Percentiles rank a stretch among this genome's conserved stretches.
Evolutionary conservation across 352 stramenopile species (phyloP).

Genomic region (Phytophthora niederhauseri): DNA sequence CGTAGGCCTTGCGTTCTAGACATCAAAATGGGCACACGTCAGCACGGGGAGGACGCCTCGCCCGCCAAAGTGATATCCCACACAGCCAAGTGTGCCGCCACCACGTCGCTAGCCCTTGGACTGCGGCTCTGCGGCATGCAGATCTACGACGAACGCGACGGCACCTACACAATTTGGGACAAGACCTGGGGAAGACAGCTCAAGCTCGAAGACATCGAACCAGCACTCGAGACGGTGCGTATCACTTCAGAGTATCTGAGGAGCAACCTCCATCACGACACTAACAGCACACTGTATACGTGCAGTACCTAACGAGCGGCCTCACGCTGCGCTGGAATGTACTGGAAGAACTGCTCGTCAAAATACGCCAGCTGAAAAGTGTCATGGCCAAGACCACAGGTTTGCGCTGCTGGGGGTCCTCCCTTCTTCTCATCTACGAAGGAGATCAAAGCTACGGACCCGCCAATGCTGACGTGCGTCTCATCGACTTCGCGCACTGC

Average conservation of each 20-base stretch:
- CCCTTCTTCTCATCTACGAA: constrained; percentile 79
- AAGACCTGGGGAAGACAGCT: constrained; percentile 81
- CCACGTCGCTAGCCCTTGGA: constrained; percentile 69
- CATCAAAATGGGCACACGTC: constrained; percentile 84
- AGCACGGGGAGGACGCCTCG: constrained; percentile 74
- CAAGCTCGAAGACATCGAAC: constrained; percentile 55
- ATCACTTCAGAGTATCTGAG: not conserved
- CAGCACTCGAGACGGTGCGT: constrained; percentile 66
- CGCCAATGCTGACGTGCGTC: constrained; percentile 50
- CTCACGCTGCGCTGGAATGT: constrained; percentile 47
- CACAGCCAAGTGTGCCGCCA: constrained; percentile 74
- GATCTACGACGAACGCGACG: constrained; percentile 65
- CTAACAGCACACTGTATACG: not conserved
- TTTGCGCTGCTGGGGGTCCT: constrained; percentile 78
- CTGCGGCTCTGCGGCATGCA: constrained; percentile 85
- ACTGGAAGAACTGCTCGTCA: constrained; percentile 47
- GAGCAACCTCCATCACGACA: not conserved
- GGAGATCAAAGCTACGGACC: constrained; percentile 44
- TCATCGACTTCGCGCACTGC: constrained; percentile 86
- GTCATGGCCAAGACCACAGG: constrained; percentile 52
- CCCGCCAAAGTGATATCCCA: constrained; percentile 74
- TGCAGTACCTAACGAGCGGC: constrained; percentile 68
- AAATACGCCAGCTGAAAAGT: constrained; percentile 51
- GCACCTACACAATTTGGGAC: constrained; percentile 75
- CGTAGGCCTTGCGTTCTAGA: constrained; percentile 72